Evolutionary conservation across 257 asterid genomes (phyloP), one percentile per base, ranked within the genome.

Genomic region (Przewalskia tangutica): DNA sequence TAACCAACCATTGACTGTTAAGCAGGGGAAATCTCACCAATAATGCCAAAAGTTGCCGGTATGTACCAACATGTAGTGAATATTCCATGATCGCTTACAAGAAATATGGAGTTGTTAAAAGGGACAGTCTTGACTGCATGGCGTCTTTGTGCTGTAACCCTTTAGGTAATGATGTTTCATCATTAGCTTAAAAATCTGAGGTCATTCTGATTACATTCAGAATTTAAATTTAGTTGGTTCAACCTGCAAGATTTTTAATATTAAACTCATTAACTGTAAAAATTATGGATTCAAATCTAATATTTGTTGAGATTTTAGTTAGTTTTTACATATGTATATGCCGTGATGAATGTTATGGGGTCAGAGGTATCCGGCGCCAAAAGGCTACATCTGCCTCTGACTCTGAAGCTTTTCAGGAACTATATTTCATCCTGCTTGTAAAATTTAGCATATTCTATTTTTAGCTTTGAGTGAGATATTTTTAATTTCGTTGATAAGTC

Each of bases 71-170:
- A 0, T 95, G 99, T 81, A 95, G 99, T 60, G 99, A 95, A 88
- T 95, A 92, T 85, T 93, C 98, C 51, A 94, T 90, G 98, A 92
- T 92, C 83, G 96, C 99, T 87, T 95, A 95, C 90, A 90, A 90
- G 92, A 95, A 92, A 83, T 95, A 94, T 82, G 99, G 99, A 78
- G 85, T 90, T 81, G 90, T 36, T 0, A 95, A 94, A 94, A 85
- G 98, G 99, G 36, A 90, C 94, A 9, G 38, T 91, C 46, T 82
- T 93, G 89, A 95, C 97, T 36, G 91, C 93, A 56, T 93, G 98
- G 92, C 97, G 99, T 14, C 84, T 95, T 54, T 95, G 99, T 85
- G 98, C 56, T 95, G 98, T 92, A 93, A 95, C 83, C 97, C 97
- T 83, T 92, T 95, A 8, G 98, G 98, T 94, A 87, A 79, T 66